Evolutionary conservation across 495 filamentous ascomycete genomes (phyloP), one percentile per base, ranked within the genome.

Genomic region (Penicillium goetzii): DNA sequence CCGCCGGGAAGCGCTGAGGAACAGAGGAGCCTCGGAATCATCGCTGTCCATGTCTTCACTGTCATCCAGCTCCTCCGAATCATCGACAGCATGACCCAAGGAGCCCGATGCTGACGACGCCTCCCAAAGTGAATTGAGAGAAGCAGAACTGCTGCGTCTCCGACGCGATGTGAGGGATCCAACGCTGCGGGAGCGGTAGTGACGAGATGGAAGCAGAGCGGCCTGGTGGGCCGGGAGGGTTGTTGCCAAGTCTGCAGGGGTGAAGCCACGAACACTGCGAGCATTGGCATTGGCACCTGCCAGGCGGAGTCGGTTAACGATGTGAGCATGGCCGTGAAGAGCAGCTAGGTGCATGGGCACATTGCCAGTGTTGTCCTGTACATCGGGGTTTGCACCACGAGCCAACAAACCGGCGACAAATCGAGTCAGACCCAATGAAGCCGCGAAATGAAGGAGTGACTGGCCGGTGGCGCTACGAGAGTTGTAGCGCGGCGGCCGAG

Each of bases 331-430:
- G 38, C 88, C 85, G 73, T 88, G 87, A 65, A 96, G 80, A n/a
- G 90, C 87, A 32, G 92, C 92, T 66, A 93, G 81, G 68, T 95
- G 92, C 81, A 96, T 87, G 12, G 92, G 87, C 12, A 90, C 91
- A 72, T 92, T 93, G 30, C 92, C 92, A 55, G 87, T 89, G 60
- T 87, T 89, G 72, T 97, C 92, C 62, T 88, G 84, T 23, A 86
- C 73, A 65, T 94, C 87, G 1, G 89, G 86, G 63, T 88, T 89
- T 9, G 91, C 92, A n/a, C 91, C 91, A 65, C 90, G 86, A 15
- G 89, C 89, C 17, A 97, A 75, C 19, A 97, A 85, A 23, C 86
- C 90, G n/a, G 90, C 90, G 56, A 89, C 89, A 64, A 96, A 88
- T 17, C 90, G 86, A 51, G 85, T 84, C 61, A 92, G 82, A 17